Evolutionary conservation across 106 monocot genomes (phyloP).

Genomic region (Narthecium ossifragum): DNA sequence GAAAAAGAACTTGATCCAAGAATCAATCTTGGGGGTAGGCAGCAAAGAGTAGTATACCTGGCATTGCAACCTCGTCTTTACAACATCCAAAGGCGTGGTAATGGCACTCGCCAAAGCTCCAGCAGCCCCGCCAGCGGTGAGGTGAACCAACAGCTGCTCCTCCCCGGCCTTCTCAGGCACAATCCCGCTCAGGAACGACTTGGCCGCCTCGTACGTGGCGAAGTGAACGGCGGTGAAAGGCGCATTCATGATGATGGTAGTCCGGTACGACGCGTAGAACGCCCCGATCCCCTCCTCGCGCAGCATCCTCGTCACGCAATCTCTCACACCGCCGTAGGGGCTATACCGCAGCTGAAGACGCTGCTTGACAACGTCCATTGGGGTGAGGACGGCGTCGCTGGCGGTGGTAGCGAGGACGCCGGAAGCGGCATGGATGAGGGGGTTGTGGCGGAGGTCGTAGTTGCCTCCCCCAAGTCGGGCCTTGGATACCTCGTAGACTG

Average conservation of each 20-base stretch:
- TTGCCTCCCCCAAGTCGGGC: conserved; percentile 31
- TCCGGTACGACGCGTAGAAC: conserved; percentile 74
- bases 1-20: too few species aligned
- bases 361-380: conserved; percentile 97
- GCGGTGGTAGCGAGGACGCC: conserved; percentile 78
- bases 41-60: conserved; percentile 34
- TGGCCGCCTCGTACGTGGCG: conserved; percentile 88
- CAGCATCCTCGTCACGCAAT: conserved; percentile 62
- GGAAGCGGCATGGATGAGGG: conserved; percentile 54
- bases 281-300: conserved; percentile 75
- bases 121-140: conserved; percentile 79
- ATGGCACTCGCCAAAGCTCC: conserved; percentile 74
- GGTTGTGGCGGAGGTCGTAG: conserved; percentile 26
- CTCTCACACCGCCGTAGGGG: conserved; percentile 69
- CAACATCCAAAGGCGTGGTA: conserved; percentile 88
- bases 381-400: conserved; percentile 89
- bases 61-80: conserved; percentile 91
- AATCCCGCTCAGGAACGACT: conserved; percentile 48
- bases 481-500: conserved; percentile 77
- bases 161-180: conserved; percentile 35
- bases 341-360: conserved; percentile 74
- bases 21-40: not conserved
- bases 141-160: conserved; percentile 62
- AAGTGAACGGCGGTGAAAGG: conserved; percentile 93
- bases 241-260: conserved; percentile 94